Evolutionary conservation across 495 filamentous ascomycete species (phyloP).

Genomic region (Penicillium manginii): DNA sequence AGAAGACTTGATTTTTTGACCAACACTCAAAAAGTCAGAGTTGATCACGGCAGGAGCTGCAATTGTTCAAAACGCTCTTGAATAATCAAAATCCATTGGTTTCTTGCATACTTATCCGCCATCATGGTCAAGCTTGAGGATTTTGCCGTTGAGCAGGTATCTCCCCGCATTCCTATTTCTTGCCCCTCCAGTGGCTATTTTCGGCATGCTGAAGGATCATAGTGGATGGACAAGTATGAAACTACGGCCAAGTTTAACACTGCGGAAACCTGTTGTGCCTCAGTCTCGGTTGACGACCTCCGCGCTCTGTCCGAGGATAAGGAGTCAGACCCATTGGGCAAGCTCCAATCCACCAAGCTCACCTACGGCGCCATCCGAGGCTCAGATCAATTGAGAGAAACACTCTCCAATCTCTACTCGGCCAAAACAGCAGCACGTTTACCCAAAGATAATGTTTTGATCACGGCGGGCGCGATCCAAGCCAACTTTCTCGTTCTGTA

Average conservation of each 20-base stretch:
- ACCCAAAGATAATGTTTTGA: conserved; percentile 68
- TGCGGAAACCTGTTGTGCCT: conserved; percentile 85
- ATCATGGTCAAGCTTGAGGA: conserved; percentile 31
- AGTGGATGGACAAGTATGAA: conserved; percentile 91
- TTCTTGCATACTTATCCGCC: background rate
- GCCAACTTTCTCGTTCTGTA: conserved; percentile 84
- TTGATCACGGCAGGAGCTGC: background rate
- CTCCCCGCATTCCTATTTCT: conserved; percentile 25
- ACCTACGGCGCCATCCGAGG: conserved; percentile 76
- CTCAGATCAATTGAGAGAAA: conserved; percentile 62
- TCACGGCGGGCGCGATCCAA: conserved; percentile 80
- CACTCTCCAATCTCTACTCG: conserved; percentile 69
- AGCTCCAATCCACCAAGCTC: conserved; percentile 53
- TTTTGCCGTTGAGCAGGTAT: conserved; percentile 80
- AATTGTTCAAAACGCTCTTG: background rate
- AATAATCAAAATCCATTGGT: background rate
- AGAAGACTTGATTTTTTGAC: too few relatives aligned
- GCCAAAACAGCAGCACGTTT: conserved; percentile 53
- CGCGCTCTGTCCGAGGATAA: conserved; percentile 59
- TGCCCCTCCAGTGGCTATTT: background rate
- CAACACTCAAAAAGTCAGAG: background rate
- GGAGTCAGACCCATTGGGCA: conserved; percentile 41
- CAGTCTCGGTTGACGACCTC: conserved; percentile 77
- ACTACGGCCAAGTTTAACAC: conserved; percentile 75
- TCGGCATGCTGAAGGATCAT: background rate